Percentiles rank a stretch among this genome's conserved stretches.
Evolutionary conservation across 805 yeast species (phyloP).

Genomic region (Candida succiphila): DNA sequence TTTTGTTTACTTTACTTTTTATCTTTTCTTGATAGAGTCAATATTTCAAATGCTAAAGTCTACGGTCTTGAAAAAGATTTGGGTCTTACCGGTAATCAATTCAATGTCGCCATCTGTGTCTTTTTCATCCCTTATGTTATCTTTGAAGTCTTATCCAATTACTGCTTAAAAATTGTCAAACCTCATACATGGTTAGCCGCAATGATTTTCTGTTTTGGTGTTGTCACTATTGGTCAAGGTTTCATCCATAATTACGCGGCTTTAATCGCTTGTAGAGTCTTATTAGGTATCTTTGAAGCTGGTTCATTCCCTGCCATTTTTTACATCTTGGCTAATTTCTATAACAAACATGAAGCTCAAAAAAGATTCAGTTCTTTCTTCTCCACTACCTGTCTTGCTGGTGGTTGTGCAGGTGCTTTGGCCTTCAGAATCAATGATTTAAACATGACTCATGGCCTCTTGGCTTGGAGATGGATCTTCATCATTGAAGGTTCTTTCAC

Average conservation of each 20-base stretch:
- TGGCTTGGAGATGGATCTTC: constrained; percentile 39
- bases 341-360: constrained; percentile 55
- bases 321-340: constrained; percentile 58
- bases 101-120: constrained; percentile 54
- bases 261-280: constrained; percentile 50
- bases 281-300: constrained; percentile 60
- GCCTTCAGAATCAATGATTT: constrained; percentile 56
- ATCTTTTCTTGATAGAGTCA: constrained; percentile 74
- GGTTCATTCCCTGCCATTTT: constrained; percentile 72
- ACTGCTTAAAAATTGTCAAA: constrained; percentile 41
- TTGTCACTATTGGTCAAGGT: constrained; percentile 57
- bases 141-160: constrained; percentile 59
- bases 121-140: constrained; percentile 64
- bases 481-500: constrained; percentile 28
- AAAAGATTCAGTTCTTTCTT: constrained; percentile 62
- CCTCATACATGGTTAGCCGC: constrained; percentile 58
- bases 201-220: constrained; percentile 56
- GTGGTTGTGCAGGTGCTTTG: constrained; percentile 70
- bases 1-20: constrained; percentile 65
- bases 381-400: constrained; percentile 64
- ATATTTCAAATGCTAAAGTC: constrained; percentile 71
- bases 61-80: constrained; percentile 57
- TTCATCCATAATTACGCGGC: constrained; percentile 49
- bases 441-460: constrained; percentile 31
- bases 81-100: constrained; percentile 45